These are phyloP conservation scores for Papiliotrema nemorosa DNA, from an alignment of 1,284 basidiomycete genomes.

Conservation along the genomic window DNA sequence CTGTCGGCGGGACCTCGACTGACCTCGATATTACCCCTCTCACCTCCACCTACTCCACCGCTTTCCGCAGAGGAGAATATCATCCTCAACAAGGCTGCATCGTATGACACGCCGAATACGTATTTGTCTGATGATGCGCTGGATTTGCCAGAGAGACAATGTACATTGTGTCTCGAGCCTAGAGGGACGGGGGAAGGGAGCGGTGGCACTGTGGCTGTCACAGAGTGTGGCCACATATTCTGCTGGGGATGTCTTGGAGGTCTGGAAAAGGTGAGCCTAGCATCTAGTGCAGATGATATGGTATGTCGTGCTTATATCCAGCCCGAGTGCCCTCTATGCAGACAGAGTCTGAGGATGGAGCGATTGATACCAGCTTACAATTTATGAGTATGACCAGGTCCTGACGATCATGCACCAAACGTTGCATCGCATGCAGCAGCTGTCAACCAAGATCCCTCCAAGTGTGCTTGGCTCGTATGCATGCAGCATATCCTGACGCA, in stretches of 20 bases:
- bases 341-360: conserved; percentile 70
- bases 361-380: conserved; percentile 79
- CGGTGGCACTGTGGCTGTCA: conserved; percentile 61
- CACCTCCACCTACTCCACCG: conserved; percentile 14
- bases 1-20: no score
- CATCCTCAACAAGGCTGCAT: conserved; percentile 54
- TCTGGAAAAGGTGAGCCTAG: conserved; percentile 68
- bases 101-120: conserved; percentile 37
- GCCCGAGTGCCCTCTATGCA: conserved; percentile 83
- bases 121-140: conserved; percentile 34
- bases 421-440: no score
- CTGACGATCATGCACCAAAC: no score
- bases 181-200: conserved; percentile 57
- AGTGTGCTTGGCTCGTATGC: neutral
- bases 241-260: conserved; percentile 95
- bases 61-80: conserved; percentile 45
- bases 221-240: conserved; percentile 91
- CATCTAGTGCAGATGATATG: neutral
- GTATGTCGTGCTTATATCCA: conserved; percentile 33
- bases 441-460: no score
- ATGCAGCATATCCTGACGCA: no score
- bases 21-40: conserved; percentile 13
- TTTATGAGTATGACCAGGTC: no score
- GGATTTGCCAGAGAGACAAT: conserved; percentile 64
- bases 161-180: conserved; percentile 82